Base-by-base conservation (phyloP, 129 eudicot genomes). In the Helianthus annuus region DNA sequence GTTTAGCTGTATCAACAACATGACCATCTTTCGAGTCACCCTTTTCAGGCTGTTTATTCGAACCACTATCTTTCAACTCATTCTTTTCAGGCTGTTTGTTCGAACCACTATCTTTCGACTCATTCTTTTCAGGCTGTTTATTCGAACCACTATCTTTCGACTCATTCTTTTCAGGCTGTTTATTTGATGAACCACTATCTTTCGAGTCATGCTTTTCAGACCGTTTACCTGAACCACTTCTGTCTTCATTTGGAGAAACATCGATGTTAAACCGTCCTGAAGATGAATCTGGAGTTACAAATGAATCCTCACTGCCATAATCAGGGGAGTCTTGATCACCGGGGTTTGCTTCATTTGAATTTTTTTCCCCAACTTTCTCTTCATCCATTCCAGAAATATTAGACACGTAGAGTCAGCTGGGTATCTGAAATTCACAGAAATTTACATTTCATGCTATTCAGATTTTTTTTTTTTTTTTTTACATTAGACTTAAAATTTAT, bases 1-100 rank as follows among this genome's bases (percentile, higher is more conserved):
- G 96, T 0, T 85, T 80, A 51, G 91, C 77, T 64, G 94, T 89
- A 78, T 89, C 94, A 32, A 89, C 94, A 32, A 89, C 85, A 64
- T 84, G 81, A 66, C 45, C 11, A 60, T 10, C 75, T 17, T 64
- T 68, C 10, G 36, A 16, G 14, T 66, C 86, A 44, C 17, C 8
- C 65, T 81, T 78, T 16, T 71, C 76, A 2, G 48, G 71, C 59
- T 36, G 51, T 57, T 76, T 77, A 57, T 16, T 71, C 42, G 82
- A 71, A 64, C 60, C 77, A 66, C 66, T 8, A 60, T 10, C 75
- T 17, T 64, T 68, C 7, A 24, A 16, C 10, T 66, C 86, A 44
- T 17, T 6, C 65, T 81, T 78, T 16, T 71, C 76, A 2, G 48
- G 71, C 59, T 36, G 51, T 57, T 76, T 77, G 51, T 16, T 64